phyloP scores from a whole-genome alignment of 225 moss, liverwort and hornwort species.

The Takakia lepidozioides region DNA sequence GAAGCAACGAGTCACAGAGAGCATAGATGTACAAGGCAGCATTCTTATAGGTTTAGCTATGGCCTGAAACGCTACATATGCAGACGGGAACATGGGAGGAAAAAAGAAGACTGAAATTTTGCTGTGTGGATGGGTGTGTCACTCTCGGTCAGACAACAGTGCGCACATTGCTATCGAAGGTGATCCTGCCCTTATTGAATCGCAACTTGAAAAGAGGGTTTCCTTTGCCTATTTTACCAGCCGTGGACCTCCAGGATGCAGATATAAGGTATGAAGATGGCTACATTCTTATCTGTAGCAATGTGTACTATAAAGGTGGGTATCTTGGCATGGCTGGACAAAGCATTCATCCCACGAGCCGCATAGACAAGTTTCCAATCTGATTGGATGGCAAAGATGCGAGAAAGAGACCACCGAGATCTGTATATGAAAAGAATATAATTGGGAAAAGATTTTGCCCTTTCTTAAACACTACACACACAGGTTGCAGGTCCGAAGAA shows the following conservation, averaged over 20 bases:
- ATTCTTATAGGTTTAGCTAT: background rate
- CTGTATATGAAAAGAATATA: too few relatives aligned
- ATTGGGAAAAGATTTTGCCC: too few relatives aligned
- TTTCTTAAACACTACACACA: too few relatives aligned
- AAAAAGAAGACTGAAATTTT: background rate
- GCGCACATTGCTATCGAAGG: conserved; percentile 66
- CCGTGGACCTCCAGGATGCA: conserved; percentile 62
- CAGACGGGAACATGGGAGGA: background rate
- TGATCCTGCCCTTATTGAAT: conserved; percentile 79
- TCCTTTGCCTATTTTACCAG: conserved; percentile 73
- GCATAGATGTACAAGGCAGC: too few relatives aligned
- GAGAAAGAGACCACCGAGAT: too few relatives aligned
- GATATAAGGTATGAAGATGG: conserved; percentile 87
- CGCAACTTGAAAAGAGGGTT: conserved; percentile 63
- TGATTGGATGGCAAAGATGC: too few relatives aligned
- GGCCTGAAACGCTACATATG: background rate
- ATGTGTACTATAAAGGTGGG: conserved; percentile 69
- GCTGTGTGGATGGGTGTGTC: too few relatives aligned
- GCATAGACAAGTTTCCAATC: too few relatives aligned
- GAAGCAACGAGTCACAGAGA: too few relatives aligned
- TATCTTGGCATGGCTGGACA: too few relatives aligned
- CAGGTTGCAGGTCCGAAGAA: too few relatives aligned
- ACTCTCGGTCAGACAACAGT: conserved; percentile 54
- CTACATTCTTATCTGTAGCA: conserved; percentile 74
- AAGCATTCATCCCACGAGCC: too few relatives aligned